Base-by-base conservation (phyloP, 1,284 basidiomycete species). In the Gomphus sp. region DNA sequence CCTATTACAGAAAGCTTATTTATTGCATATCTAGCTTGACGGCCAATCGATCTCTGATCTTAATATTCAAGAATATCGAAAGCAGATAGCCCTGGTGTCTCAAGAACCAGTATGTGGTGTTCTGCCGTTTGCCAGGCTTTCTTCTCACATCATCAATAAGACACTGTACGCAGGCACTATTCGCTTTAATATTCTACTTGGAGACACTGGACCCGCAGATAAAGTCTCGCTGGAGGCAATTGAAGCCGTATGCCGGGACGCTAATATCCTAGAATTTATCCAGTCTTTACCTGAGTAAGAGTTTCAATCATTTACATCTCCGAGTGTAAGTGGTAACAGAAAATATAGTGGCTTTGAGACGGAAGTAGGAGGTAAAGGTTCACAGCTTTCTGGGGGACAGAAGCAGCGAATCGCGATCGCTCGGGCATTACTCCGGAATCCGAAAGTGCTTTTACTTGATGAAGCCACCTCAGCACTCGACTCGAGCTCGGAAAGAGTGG, bases 321-420 rank as follows among this genome's bases (percentile, higher is more conserved):
- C 2, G 7, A n/a, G 33, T 10, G 60, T 18, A 56, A 53, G 57
- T 62, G 34, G 59, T 54, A 44, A n/a, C 6, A 34, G 61, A 63
- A 25, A 58, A 57, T 64, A 31, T 62, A 85, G 82, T 63, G 91
- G 91, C 55, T 95, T 95, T 67, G 88, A 96, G 44, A 97, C 93
- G 3, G 81, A 93, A 66, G 91, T 96, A 55, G 97, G 96, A 63
- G 91, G 92, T 59, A 98, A 98, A 73, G 96, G 95, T 11, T 87
- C 89, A 6, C 92, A 95, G 68, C 78, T 98, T 4, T 93, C 89
- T 37, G 95, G 95, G 67, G 95, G 95, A 62, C 94, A 98, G 74
- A 94, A 94, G 73, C 84, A 96, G 79, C 92, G 95, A 69, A 94
- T 99, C 66, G 95, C 96, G 43, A 98, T 99, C 66, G 96, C 96